A percentile compares a stretch with the other conserved stretches of the same genome.
phyloP scores from a whole-genome alignment of 192 early-diverging fungal species.

The Rhizoclosmatium globosum region DNA sequence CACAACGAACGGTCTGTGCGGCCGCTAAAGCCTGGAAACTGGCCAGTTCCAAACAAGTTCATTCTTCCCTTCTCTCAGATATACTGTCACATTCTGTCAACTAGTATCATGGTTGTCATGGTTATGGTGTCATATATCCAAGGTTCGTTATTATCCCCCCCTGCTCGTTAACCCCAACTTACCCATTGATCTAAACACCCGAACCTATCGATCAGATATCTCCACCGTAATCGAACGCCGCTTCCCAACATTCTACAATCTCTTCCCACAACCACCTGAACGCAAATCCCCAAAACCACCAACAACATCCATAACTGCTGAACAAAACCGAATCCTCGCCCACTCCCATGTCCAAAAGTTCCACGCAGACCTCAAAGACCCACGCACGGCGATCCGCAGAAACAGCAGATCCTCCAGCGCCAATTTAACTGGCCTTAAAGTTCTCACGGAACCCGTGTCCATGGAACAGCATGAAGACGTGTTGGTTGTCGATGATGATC shows the following conservation, averaged over 20 bases:
- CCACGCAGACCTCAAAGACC: constrained; percentile 4
- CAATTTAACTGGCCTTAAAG: background rate
- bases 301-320: background rate
- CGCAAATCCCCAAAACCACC: background rate
- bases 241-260: constrained; percentile 14
- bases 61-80: constrained; percentile 29
- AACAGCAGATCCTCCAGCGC: background rate
- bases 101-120: constrained; percentile 28
- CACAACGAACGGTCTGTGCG: background rate
- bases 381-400: constrained; percentile 9
- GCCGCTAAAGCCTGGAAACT: background rate
- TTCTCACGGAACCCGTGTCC: background rate
- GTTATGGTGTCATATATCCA: constrained; percentile 32
- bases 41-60: background rate
- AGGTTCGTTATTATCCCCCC: background rate
- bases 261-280: constrained; percentile 33
- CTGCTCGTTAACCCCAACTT: background rate
- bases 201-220: constrained; percentile 7
- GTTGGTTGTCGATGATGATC: constrained; percentile 11
- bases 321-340: constrained; percentile 28
- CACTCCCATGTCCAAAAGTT: constrained; percentile 19
- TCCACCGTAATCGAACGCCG: constrained; percentile 19
- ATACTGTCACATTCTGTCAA: constrained; percentile 32
- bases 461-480: constrained; percentile 23
- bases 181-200: background rate